Evolutionary conservation across 208 protist species (phyloP), one percentile per base, ranked within the genome.

Genomic region (Plasmodiophora brassicae): DNA sequence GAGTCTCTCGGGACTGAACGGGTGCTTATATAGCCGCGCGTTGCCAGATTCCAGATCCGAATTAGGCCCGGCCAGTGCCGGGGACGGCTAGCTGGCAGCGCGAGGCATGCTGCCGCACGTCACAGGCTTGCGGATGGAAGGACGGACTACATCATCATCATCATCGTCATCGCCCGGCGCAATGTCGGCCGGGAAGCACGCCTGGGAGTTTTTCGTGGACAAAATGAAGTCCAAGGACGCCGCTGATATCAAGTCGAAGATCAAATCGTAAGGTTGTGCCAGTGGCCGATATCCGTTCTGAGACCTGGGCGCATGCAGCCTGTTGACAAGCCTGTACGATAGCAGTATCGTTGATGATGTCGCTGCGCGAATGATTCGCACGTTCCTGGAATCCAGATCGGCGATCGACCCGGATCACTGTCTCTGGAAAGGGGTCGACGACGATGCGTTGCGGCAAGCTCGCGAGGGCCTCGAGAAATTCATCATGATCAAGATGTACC

Each of bases 401-500:
- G 65, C n/a, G 20, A 5, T 78, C n/a, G 65, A 78, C 41, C n/a
- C 14, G 5, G 20, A 8, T 78, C 5, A 78, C 41, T 8, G 5
- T 14, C 65, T 78, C 20, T 78, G 65, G 65, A 8, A 36, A 5
- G 65, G n/a, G 20, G 5, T 8, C 5, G 41, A 8, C 14, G 14
- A 5, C 65, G 65, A 78, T 78, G 65, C 32, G n/a, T 5, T 78
- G 65, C 14, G n/a, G 32, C 65, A 78, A 32, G 65, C 65, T 38
- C 32, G 65, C 32, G n/a, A 78, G 65, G 65, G 65, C 5, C n/a
- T 78, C 14, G 14, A 78, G n/a, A 78, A 78, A 32, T 78, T 78
- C 65, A 78, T 78, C 65, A 36, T 78, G 65, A 78, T 36, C 65
- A 78, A 78, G 41, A 78, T 78, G 65, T 78, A 78, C n/a, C 32